phyloP scores from a whole-genome alignment of 2,329 filamentous ascomycete genomes.

The Pleomassaria siparia region DNA sequence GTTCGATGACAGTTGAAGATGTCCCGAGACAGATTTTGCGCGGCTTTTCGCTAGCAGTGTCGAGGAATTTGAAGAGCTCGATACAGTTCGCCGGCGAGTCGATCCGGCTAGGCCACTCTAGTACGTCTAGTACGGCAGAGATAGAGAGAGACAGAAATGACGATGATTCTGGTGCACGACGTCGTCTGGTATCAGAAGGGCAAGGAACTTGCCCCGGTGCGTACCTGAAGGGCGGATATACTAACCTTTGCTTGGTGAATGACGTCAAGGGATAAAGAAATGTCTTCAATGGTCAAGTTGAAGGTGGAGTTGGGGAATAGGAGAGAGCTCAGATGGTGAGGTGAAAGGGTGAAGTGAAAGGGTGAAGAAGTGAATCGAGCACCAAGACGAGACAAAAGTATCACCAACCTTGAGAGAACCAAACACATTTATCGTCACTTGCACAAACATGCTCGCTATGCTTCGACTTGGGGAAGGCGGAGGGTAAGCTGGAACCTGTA shows the following conservation, averaged over 20 bases:
- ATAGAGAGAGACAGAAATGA: conserved; percentile 6
- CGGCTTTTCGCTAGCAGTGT: not conserved
- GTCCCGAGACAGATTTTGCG: not conserved
- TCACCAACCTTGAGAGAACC: not conserved
- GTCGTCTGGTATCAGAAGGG: conserved; percentile 4
- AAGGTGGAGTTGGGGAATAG: not conserved
- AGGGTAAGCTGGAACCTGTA: conserved; percentile 2
- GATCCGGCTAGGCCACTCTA: not conserved
- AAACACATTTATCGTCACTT: conserved; percentile 5
- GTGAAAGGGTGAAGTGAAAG: not conserved
- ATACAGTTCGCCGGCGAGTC: not conserved
- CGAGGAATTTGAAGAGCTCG: not conserved
- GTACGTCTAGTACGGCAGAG: conserved; percentile 1
- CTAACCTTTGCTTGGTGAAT: not conserved
- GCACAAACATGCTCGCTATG: too few relatives aligned
- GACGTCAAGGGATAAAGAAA: not conserved
- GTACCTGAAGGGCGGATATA: not conserved
- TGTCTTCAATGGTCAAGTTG: too few relatives aligned
- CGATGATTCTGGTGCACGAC: conserved; percentile 7
- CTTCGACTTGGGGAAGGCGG: not conserved
- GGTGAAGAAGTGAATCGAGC: not conserved
- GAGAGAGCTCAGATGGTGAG: not conserved
- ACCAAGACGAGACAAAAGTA: not conserved
- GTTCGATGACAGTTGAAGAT: not conserved
- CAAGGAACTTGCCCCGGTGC: not conserved